Evolutionary conservation across 225 moss, liverwort and hornwort genomes (phyloP), one percentile per base, ranked within the genome.

Genomic region (Straminergon stramineum): DNA sequence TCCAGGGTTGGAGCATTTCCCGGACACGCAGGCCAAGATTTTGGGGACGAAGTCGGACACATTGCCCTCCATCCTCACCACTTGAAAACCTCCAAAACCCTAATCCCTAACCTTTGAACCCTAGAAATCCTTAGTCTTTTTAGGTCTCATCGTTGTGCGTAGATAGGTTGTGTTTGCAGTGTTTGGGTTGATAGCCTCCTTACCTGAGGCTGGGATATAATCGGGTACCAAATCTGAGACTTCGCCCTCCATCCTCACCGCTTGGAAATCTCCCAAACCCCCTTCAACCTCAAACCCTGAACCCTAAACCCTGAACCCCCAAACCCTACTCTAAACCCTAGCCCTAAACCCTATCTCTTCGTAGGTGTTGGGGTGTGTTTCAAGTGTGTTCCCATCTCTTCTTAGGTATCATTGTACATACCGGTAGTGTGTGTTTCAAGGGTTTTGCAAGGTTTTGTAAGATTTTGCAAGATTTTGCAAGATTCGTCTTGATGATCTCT

Each of bases 51-150:
- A 91, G 83, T 93, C 94, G 75, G 88, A 87, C 0, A 57, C 68
- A 2, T 55, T 96, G 86, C 98, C 98, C 24, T 6, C 92, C 5
- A 98, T 98, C 86, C 93, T 98, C 80, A 98, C 97, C 78, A 97
- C 96, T 23, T 97, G 37, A 92, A 22, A 32, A 83, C 2, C 34
- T 34, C 83, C 45, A 3, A 34, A 51, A 17, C 65, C 65, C 11
- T 2, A 34, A 17, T 1, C 35, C 35, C 24, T 2, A 34, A 17
- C 62, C 11, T 45, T 45, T 2, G 4, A 48, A 35, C 34, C 52
- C 51, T 31, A 9, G 31, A 22, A 48, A 34, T 17, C 15, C 51
- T 8, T 1, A n/a, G 9, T 43, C 13, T 27, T 6, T 9, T n/a
- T 10, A 79, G n/a, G 14, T 53, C 0, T 20, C 22, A 14, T 34